A percentile compares a stretch with the other conserved stretches of the same genome.
phyloP scores from a whole-genome alignment of 257 asterid species.

The Thymus mandschuricus region DNA sequence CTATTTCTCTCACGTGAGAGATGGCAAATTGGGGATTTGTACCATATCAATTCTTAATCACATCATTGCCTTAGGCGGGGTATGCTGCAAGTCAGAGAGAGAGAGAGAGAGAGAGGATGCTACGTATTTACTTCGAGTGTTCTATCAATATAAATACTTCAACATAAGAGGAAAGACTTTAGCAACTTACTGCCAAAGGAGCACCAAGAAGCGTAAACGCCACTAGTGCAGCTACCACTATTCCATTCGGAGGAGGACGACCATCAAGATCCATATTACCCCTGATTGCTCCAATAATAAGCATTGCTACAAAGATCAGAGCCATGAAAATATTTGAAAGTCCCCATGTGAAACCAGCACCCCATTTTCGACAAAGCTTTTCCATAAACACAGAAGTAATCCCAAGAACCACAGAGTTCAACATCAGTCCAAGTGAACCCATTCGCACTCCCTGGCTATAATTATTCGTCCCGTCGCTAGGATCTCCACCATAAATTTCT shows the following conservation, averaged over 20 bases:
- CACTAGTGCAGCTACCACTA: conserved; percentile 69
- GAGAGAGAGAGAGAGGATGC: not conserved
- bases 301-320: conserved; percentile 74
- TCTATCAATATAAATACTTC: not conserved
- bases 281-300: conserved; percentile 54
- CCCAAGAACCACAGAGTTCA: conserved; percentile 90
- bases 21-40: no score
- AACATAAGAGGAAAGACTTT: conserved; percentile 11
- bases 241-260: conserved; percentile 58
- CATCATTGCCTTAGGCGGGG: not conserved
- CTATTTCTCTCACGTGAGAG: no score
- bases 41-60: not conserved
- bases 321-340: conserved; percentile 71
- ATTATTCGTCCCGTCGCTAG: conserved; percentile 69
- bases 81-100: not conserved
- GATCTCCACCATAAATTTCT: conserved; percentile 86
- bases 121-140: not conserved
- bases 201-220: conserved; percentile 78
- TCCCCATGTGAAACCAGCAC: conserved; percentile 94
- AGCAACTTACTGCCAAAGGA: conserved; percentile 77
- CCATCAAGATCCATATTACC: conserved; percentile 46
- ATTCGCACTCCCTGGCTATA: conserved; percentile 77
- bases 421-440: conserved; percentile 79
- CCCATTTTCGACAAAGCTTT: conserved; percentile 82
- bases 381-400: conserved; percentile 83